Conservation (phyloP, 2,329 filamentous ascomycete species). For the Fusarium metavorans region DNA sequence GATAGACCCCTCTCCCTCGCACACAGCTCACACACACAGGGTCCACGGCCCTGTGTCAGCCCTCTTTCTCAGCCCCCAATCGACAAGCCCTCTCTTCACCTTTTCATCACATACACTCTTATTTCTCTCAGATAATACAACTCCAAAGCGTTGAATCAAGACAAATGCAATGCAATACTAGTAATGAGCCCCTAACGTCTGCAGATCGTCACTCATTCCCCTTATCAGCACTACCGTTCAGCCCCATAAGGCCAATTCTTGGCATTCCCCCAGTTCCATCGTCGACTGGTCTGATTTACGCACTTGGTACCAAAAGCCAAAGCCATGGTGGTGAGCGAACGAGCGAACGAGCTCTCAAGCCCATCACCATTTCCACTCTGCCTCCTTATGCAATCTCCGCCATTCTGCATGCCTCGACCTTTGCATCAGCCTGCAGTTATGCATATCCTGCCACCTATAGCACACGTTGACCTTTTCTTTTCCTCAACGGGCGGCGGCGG, state of each 20-base stretch:
- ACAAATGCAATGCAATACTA: background rate
- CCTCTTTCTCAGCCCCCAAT: conserved; percentile 18
- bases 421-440: background rate
- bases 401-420: background rate
- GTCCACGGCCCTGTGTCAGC: conserved; percentile 30
- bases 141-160: too few species aligned
- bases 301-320: background rate
- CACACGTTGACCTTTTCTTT: background rate
- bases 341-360: background rate
- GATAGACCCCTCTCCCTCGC: background rate
- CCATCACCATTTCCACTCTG: background rate
- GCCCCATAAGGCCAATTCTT: conserved; percentile 6
- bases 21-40: conserved; percentile 13
- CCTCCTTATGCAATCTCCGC: background rate
- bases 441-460: background rate
- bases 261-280: background rate
- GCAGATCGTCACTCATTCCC: background rate
- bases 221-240: background rate
- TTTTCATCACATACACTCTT: background rate
- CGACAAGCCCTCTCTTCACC: background rate
- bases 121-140: background rate
- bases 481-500: conserved; percentile 15
- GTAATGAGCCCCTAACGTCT: background rate
- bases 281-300: background rate
- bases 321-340: background rate